Base-by-base conservation (phyloP, 495 filamentous ascomycete genomes). In the Margaritispora aquatica region DNA sequence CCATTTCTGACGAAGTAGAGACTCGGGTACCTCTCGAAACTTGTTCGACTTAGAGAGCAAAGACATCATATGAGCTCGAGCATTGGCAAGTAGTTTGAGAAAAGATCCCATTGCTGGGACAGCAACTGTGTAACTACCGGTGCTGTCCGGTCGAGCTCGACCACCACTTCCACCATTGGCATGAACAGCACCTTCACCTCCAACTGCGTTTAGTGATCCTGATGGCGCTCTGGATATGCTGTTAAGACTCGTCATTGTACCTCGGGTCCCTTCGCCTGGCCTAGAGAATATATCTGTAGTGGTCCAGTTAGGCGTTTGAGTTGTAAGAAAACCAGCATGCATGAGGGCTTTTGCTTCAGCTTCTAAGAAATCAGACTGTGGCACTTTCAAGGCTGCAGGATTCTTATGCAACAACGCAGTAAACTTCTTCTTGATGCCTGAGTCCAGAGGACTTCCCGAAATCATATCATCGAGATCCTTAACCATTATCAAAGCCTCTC, bases 31-130 rank as follows among this genome's bases (percentile, higher is more conserved):
- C 70, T 93, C 88, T 51, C 78, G 73, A 66, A 75, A 84, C 51
- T 73, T n/a, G n/a, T n/a, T 75, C 0, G 84, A 82, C 73, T 85
- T 87, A n/a, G 73, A 71, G 2, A 95, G 73, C 41, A 95, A 70
- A 17, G 78, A 69, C 7, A 87, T 60, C 0, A 96, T 70, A 68
- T 92, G 87, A 11, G 78, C 74, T 21, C 90, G 82, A 21, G 88
- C 86, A 22, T 74, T 71, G 17, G 79, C 75, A 0, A 89, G 73
- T n/a, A 96, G 77, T 61, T 85, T 84, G 23, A 95, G 77, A 63
- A 88, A 90, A 1, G 83, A 75, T 1, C 91, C 91, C 1, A 81
- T 87, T 21, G 82, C 84, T 26, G 91, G 91, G 9, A 93, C 76
- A 0, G 88, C 86, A 49, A 93, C 74, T 27, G 80, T 83, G 51